phyloP scores from a whole-genome alignment of 2,329 filamentous ascomycete species.

The Trichoderma simmonsii region DNA sequence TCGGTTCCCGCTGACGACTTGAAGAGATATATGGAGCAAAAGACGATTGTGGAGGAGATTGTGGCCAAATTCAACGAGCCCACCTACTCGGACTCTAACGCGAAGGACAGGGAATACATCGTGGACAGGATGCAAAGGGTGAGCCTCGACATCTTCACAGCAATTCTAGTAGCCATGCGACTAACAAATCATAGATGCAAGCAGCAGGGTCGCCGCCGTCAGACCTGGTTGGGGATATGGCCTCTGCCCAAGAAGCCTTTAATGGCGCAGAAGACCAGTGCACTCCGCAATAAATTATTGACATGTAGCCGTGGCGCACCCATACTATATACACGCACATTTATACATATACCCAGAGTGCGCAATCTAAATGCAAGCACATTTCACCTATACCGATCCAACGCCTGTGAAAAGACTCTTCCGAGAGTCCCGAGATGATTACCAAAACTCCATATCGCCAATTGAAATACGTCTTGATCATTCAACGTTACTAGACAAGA shows the following conservation, averaged over 20 bases:
- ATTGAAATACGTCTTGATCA: neutral
- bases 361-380: constrained; percentile 14
- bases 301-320: constrained; percentile 28
- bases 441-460: neutral
- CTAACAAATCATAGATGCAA: constrained; percentile 75
- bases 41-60: constrained; percentile 77
- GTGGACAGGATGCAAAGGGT: constrained; percentile 98
- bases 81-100: constrained; percentile 77
- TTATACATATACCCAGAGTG: constrained; percentile 28
- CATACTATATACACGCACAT: constrained; percentile 11
- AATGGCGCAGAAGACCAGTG: constrained; percentile 60
- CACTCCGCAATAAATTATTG: constrained; percentile 52
- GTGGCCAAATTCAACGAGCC: constrained; percentile 82
- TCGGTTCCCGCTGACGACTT: constrained; percentile 68
- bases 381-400: constrained; percentile 21
- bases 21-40: constrained; percentile 77
- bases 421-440: constrained; percentile 18
- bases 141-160: constrained; percentile 11
- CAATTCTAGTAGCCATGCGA: neutral
- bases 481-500: constrained; percentile 14
- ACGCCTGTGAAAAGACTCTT: constrained; percentile 24
- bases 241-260: constrained; percentile 71
- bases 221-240: constrained; percentile 88
- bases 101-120: constrained; percentile 82
- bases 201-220: constrained; percentile 83